Base-by-base conservation (phyloP, 2,329 filamentous ascomycete genomes). In the Metarhizium album region DNA sequence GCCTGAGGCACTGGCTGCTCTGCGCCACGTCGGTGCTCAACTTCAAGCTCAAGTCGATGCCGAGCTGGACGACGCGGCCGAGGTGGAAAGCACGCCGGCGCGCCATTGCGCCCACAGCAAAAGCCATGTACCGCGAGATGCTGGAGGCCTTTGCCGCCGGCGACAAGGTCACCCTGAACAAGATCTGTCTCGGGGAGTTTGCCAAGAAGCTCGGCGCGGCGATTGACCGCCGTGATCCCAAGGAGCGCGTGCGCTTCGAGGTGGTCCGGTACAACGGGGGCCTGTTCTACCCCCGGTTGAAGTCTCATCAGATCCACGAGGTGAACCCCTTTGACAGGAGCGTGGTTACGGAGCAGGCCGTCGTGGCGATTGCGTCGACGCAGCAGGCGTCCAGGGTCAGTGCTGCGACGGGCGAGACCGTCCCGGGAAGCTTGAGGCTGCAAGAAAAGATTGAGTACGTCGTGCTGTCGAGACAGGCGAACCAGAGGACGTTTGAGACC, bases 361-460 rank as follows among this genome's bases (percentile, higher is more conserved):
- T 84, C n/a, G 79, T 86, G 45, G 70, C 71, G 51, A 77, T 86
- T 54, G 62, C 68, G 27, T 81, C 76, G 52, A 71, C 69, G 31
- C 83, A 86, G 67, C 71, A 70, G 56, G 65, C 79, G 35, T 69
- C 68, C 7, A 70, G 73, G 57, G 66, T 69, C 53, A 64, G 70
- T 46, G 58, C 53, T 7, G 53, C 50, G 2, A 68, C 67, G 16
- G 72, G 68, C 14, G 56, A 62, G 53, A 58, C 67, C n/a, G 61
- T 79, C 7, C 65, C 70, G 1, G 75, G 74, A 2, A 72, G 67
- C 53, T 70, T 72, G 43, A 73, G 73, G 59, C 69, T 75, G 55
- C 74, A 76, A 59, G 68, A 78, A 47, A 72, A 83, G 57, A 63
- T 74, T 2, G 85, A 89, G 70, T 80, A 87, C 59, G 55, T 88